phyloP scores from a whole-genome alignment of 2,329 filamentous ascomycete genomes.

The Claviceps spartinae region DNA sequence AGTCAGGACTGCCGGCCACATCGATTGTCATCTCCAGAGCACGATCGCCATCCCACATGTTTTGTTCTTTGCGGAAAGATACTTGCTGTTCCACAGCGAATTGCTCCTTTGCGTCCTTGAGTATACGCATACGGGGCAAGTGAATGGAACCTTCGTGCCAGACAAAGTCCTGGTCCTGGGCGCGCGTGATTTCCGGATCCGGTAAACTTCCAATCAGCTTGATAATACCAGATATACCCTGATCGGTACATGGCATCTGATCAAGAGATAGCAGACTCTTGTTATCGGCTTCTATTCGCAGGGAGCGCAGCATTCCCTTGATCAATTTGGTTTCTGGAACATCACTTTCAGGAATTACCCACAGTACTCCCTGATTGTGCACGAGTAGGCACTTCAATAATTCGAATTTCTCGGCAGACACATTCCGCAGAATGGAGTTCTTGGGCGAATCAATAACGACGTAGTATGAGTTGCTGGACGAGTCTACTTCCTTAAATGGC shows the following conservation, averaged over 20 bases:
- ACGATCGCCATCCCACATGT: constrained; percentile 10
- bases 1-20: constrained; percentile 12
- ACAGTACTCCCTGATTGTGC: constrained; percentile 5
- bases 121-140: constrained; percentile 6
- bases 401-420: constrained; percentile 4
- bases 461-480: neutral
- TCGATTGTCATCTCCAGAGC: constrained; percentile 14
- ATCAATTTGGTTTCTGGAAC: constrained; percentile 5
- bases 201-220: constrained; percentile 1
- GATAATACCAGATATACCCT: constrained; percentile 3
- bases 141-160: constrained; percentile 6
- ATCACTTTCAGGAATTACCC: constrained; percentile 5
- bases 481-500: constrained; percentile 1
- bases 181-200: neutral
- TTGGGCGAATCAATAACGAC: constrained; percentile 2
- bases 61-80: constrained; percentile 10
- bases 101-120: constrained; percentile 3
- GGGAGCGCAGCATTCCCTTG: constrained; percentile 5
- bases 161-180: constrained; percentile 7
- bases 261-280: constrained; percentile 5
- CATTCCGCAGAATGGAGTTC: neutral
- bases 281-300: constrained; percentile 4
- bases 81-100: constrained; percentile 8
- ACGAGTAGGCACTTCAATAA: constrained; percentile 3
- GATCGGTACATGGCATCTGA: neutral